These are phyloP conservation scores for Vararia minispora DNA, from an alignment of 768 basidiomycete genomes.

Conservation along the genomic window DNA sequence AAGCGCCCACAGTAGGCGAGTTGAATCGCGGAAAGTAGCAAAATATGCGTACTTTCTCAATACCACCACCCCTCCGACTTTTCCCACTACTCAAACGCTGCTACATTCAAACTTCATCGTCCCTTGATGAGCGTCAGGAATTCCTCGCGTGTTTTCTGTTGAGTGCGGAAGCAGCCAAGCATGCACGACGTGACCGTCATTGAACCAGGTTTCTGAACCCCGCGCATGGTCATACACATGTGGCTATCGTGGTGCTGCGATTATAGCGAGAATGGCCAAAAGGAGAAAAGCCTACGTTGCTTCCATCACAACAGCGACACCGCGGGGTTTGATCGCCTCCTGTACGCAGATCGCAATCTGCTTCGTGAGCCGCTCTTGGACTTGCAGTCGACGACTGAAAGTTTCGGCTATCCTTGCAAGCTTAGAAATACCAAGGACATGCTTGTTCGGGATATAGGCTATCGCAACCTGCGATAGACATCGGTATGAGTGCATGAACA, in stretches of 20 bases:
- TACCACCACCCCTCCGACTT: no score
- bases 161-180: conserved; percentile 97
- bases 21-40: conserved; percentile 31
- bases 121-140: conserved; percentile 79
- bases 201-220: conserved; percentile 96
- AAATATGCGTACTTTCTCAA: conserved; percentile 6
- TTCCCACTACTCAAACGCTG: no score
- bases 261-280: conserved; percentile 2
- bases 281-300: conserved; percentile 61
- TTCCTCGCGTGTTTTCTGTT: conserved; percentile 97
- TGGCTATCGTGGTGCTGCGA: conserved; percentile 42
- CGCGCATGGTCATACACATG: conserved; percentile 99
- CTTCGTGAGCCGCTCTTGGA: conserved; percentile 95
- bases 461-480: conserved; percentile 78
- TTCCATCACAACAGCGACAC: conserved; percentile 99
- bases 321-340: conserved; percentile 94
- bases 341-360: conserved; percentile 98
- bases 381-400: conserved; percentile 89
- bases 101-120: no score
- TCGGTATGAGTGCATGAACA: neutral
- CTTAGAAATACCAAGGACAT: conserved; percentile 92
- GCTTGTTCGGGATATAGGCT: conserved; percentile 91
- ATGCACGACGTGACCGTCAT: conserved; percentile 95
- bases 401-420: conserved; percentile 96
- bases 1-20: no score